Evolutionary conservation across 495 filamentous ascomycete genomes (phyloP), one percentile per base, ranked within the genome.

Genomic region (Oleoguttula mirabilis): DNA sequence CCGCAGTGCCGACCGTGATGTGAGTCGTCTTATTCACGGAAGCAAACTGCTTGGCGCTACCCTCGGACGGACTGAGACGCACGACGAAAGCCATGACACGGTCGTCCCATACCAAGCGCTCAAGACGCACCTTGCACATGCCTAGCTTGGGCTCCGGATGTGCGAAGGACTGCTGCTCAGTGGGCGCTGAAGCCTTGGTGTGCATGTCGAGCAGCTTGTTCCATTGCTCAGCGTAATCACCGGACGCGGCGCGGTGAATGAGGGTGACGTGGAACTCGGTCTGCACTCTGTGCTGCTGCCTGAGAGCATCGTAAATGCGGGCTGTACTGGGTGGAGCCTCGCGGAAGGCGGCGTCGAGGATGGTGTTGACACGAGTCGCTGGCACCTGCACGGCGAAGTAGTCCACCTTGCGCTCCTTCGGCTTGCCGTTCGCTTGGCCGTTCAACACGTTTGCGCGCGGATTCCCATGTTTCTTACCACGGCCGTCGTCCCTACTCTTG

Each of bases 241-340:
- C 64, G 17, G 77, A 60, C 2, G 61, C 60, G 8, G 78, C 75
- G 35, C 76, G 79, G 60, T 98, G 90, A 57, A 94, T 84, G 11
- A 98, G 72, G 0, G 90, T 98, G 41, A 96, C 80, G 60, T 98
- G 90, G 64, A 95, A 96, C n/a, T 73, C 62, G 23, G 73, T 52
- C 59, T 98, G 90, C 15, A 96, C 59, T 37, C 90, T 82, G 19
- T 78, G 71, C 1, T 67, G 64, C 30, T 77, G 68, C 50, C 83
- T 67, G 20, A 98, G 79, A 32, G 82, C 73, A 47, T 75, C 69
- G 69, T 79, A 96, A 49, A 94, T 77, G 21, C 68, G 71, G 3
- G 75, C 61, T 12, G 66, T 66, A 40, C 69, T 56, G 24, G 70
- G 45, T 3, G 66, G 52, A 2, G 67, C 51, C 27, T 57, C 47